Conservation (phyloP, 108 stramenopile species). For the Cyclotella distinguenda region DNA sequence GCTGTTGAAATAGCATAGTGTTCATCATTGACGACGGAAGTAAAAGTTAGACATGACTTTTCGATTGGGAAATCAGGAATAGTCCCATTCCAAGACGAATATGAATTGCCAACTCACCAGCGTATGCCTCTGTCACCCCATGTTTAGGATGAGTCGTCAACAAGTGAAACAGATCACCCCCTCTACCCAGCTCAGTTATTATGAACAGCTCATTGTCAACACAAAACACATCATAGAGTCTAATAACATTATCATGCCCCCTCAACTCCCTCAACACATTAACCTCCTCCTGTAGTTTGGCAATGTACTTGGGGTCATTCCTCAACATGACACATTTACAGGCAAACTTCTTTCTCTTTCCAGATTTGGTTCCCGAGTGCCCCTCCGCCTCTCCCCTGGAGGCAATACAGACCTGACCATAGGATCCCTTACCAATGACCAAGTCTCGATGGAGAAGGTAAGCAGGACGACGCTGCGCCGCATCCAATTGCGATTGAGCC, state of each 20-base stretch:
- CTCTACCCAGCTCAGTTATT: constrained; percentile 88
- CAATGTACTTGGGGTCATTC: constrained; percentile 91
- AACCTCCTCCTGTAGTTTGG: constrained; percentile 91
- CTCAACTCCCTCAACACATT: constrained; percentile 86
- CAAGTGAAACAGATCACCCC: constrained; percentile 89
- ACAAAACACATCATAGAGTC: constrained; percentile 58
- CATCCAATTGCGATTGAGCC: constrained; percentile 28
- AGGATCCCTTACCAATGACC: constrained; percentile 90
- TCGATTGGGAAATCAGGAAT: too few relatives aligned
- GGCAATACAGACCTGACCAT: constrained; percentile 92
- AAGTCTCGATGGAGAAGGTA: constrained; percentile 87
- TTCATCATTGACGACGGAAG: constrained; percentile 6
- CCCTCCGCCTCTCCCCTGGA: constrained; percentile 84
- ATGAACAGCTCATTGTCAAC: constrained; percentile 55
- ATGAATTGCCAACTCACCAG: constrained; percentile 54
- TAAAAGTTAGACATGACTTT: too few relatives aligned
- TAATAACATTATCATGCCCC: constrained; percentile 61
- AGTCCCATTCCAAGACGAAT: too few relatives aligned
- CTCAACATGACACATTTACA: constrained; percentile 90
- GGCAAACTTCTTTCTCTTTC: constrained; percentile 89
- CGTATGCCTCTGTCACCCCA: constrained; percentile 90
- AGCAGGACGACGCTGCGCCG: constrained; percentile 72
- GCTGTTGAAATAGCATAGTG: constrained; percentile 42
- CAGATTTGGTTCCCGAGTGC: constrained; percentile 49
- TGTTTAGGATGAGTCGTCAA: constrained; percentile 92